These are phyloP conservation scores for Rhizophagus clarus DNA, from an alignment of 192 early-diverging fungal species.

Conservation along the genomic window DNA sequence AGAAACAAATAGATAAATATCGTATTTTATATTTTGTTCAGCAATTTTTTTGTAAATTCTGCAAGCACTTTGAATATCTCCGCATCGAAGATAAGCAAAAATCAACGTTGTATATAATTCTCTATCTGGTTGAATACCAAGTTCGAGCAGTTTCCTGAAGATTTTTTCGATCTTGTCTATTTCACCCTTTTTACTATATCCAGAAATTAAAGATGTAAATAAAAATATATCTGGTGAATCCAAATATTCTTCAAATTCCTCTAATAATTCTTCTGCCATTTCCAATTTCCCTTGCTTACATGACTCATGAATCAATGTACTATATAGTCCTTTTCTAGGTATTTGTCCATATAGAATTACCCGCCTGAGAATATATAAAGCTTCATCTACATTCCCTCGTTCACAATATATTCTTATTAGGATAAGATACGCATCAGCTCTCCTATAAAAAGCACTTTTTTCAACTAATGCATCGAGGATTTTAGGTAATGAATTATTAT, in stretches of 20 bases:
- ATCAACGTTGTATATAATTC: not conserved
- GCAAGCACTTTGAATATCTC: not conserved
- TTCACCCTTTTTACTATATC: not conserved
- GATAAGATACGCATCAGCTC: not conserved
- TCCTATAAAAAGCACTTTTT: not conserved
- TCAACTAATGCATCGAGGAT: not conserved
- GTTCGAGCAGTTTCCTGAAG: not conserved
- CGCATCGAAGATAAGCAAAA: not conserved
- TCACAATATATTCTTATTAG: not conserved
- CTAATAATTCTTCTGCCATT: not conserved
- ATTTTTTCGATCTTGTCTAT: not conserved
- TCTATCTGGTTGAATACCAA: not conserved
- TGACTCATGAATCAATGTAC: not conserved
- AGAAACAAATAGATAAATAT: not conserved
- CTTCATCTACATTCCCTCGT: not conserved
- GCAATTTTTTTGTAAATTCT: constrained; percentile 1
- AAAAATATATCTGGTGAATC: not conserved
- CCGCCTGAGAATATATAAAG: not conserved
- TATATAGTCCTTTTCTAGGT: constrained; percentile 2
- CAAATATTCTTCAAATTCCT: constrained; percentile 8
- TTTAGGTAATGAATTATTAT: not conserved
- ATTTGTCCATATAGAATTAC: not conserved
- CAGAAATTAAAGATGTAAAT: constrained; percentile 1
- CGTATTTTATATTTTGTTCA: not conserved
- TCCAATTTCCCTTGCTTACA: not conserved